A percentile compares a stretch with the other conserved stretches of the same genome.
Conservation (phyloP, 495 filamentous ascomycete species). For the Trichoderma erinaceum region DNA sequence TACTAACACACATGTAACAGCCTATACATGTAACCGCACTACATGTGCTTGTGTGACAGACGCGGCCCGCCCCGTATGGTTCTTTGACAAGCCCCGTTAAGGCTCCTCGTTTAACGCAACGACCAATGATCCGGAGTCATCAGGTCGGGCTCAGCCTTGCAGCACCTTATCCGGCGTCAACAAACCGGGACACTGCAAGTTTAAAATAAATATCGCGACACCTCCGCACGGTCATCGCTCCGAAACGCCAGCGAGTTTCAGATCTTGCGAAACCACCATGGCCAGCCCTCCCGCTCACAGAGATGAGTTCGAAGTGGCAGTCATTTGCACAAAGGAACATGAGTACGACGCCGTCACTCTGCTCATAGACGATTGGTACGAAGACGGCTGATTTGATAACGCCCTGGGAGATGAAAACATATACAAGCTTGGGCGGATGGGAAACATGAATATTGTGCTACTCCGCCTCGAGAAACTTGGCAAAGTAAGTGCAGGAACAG, state of each 20-base stretch:
- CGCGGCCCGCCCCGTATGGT: too few species aligned
- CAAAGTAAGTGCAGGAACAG: conserved; percentile 26
- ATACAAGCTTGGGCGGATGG: conserved; percentile 35
- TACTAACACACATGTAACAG: too few species aligned
- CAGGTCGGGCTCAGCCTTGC: neutral
- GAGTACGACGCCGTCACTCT: conserved; percentile 29
- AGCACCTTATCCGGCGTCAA: neutral
- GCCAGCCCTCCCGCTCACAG: conserved; percentile 2
- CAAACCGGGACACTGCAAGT: neutral
- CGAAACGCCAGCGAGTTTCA: neutral
- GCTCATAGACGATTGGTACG: conserved; percentile 27
- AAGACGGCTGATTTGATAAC: conserved; percentile 23
- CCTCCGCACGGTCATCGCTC: neutral
- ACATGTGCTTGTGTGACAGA: neutral
- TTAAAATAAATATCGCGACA: neutral
- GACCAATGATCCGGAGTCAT: neutral
- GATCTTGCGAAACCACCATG: neutral
- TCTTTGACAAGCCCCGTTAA: too few species aligned
- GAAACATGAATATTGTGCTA: conserved; percentile 31
- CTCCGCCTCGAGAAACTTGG: conserved; percentile 28
- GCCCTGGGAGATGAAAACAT: conserved; percentile 26
- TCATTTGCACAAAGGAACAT: conserved; percentile 31
- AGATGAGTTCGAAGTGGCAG: conserved; percentile 27
- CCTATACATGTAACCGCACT: neutral
- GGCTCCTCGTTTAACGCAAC: neutral